Evolutionary conservation across 192 early-diverging fungal species (phyloP).

Genomic region (Podila horticola): DNA sequence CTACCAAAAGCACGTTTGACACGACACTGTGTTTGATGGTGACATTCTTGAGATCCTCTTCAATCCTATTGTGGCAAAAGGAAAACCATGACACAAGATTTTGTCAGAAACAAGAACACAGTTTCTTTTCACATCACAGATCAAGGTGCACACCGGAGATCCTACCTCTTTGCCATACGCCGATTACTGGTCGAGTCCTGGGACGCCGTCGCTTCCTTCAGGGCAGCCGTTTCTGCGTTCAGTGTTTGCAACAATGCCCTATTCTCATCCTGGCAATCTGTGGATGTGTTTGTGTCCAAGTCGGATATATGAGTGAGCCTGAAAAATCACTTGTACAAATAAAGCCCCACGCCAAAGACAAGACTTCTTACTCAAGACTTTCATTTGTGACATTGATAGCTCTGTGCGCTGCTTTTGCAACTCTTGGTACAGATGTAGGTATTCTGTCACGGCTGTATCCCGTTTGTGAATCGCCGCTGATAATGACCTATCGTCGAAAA

Average conservation of each 20-base stretch:
- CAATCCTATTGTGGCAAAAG: conserved; percentile 7
- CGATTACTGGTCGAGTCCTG: conserved; percentile 13
- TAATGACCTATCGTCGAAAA: conserved; percentile 5
- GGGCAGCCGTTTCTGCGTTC: conserved; percentile 9
- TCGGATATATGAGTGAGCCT: background rate
- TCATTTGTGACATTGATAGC: conserved; percentile 4
- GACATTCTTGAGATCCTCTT: conserved; percentile 37
- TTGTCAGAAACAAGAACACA: background rate
- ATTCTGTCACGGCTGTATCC: conserved; percentile 31
- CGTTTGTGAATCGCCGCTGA: conserved; percentile 17
- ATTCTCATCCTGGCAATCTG: conserved; percentile 45
- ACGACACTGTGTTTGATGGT: conserved; percentile 38
- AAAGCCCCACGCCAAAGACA: background rate
- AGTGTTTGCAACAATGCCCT: conserved; percentile 10
- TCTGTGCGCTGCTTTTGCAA: conserved; percentile 16
- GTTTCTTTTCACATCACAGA: background rate
- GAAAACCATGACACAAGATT: background rate
- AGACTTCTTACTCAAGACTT: conserved; percentile 20
- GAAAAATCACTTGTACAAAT: background rate
- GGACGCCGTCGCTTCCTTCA: conserved; percentile 5
- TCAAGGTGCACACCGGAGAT: background rate
- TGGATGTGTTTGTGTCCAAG: background rate
- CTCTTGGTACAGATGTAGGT: conserved; percentile 24
- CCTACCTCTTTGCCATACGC: conserved; percentile 13
- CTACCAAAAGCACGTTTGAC: conserved; percentile 44